These are phyloP conservation scores for Alternaria sp. DNA, from an alignment of 2,329 filamentous ascomycete genomes.

Conservation along the genomic window DNA sequence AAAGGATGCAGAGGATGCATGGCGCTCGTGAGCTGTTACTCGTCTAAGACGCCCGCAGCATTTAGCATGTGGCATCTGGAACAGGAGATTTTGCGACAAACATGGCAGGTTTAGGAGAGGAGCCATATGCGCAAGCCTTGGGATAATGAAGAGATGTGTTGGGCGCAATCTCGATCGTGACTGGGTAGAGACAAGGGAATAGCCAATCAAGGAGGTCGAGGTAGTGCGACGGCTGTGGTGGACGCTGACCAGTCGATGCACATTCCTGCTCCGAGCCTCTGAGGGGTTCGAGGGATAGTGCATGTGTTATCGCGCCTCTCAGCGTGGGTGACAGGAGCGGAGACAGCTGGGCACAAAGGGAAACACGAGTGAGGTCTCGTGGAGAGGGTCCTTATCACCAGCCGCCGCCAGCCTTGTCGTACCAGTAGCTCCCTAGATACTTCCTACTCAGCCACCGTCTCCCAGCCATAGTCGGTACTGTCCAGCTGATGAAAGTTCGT, in stretches of 20 bases:
- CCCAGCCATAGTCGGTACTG: not conserved
- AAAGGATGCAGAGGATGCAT: constrained; percentile 9
- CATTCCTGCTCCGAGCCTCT: constrained; percentile 3
- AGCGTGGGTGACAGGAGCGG: constrained; percentile 2
- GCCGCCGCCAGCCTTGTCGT: not conserved
- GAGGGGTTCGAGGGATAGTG: constrained; percentile 4
- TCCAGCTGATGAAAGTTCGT: not conserved
- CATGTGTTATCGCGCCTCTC: constrained; percentile 8
- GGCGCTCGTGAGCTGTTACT: constrained; percentile 12
- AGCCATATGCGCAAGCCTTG: not conserved
- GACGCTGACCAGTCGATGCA: constrained; percentile 5
- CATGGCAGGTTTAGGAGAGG: not conserved
- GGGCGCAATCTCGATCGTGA: constrained; percentile 3
- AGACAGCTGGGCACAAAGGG: not conserved
- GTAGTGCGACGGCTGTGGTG: constrained; percentile 12
- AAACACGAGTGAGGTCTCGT: constrained; percentile 1
- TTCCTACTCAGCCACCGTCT: not conserved
- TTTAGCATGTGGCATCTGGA: not conserved
- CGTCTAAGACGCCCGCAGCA: not conserved
- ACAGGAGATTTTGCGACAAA: not conserved
- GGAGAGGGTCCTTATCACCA: not conserved
- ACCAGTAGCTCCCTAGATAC: not conserved
- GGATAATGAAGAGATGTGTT: not conserved
- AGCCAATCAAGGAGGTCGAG: not conserved
- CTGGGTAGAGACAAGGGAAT: constrained; percentile 3